Evolutionary conservation across 2,329 filamentous ascomycete species (phyloP).

Genomic region (Orbilia brochopaga): DNA sequence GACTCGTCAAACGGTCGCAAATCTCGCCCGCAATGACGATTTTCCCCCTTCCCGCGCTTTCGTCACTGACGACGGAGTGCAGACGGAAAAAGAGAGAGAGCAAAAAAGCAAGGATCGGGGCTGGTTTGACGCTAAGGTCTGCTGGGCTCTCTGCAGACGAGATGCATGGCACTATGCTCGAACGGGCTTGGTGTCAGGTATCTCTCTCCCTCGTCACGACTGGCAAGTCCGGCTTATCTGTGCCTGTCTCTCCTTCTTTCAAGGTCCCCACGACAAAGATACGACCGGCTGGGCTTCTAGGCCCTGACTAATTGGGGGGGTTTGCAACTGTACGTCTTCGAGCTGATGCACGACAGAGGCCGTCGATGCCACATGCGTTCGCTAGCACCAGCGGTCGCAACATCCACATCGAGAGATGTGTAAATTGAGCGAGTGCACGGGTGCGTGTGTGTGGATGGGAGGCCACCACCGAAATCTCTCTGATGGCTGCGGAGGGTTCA

Average conservation of each 20-base stretch:
- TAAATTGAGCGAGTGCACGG: not conserved
- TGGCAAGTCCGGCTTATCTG: conserved; percentile 30
- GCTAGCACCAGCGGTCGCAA: not conserved
- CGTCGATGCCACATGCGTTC: not conserved
- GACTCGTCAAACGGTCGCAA: not conserved
- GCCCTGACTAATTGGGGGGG: no score
- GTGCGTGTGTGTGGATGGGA: not conserved
- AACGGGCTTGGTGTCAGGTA: conserved; percentile 25
- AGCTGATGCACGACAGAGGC: no score
- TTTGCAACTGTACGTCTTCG: no score
- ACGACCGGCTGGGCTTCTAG: no score
- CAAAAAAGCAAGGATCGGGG: conserved; percentile 32
- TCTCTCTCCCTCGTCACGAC: conserved; percentile 19
- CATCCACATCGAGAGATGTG: not conserved
- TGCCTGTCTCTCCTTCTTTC: conserved; percentile 10
- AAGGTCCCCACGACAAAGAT: not conserved
- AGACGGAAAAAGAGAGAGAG: not conserved
- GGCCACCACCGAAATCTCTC: not conserved
- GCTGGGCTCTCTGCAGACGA: conserved; percentile 12
- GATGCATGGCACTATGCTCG: conserved; percentile 43
- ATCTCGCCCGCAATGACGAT: conserved; percentile 2
- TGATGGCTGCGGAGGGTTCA: not conserved
- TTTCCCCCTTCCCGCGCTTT: not conserved
- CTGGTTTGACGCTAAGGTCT: conserved; percentile 11
- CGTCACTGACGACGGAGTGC: not conserved